phyloP scores from a whole-genome alignment of 2,329 filamentous ascomycete genomes.

The Exophiala sp. region DNA sequence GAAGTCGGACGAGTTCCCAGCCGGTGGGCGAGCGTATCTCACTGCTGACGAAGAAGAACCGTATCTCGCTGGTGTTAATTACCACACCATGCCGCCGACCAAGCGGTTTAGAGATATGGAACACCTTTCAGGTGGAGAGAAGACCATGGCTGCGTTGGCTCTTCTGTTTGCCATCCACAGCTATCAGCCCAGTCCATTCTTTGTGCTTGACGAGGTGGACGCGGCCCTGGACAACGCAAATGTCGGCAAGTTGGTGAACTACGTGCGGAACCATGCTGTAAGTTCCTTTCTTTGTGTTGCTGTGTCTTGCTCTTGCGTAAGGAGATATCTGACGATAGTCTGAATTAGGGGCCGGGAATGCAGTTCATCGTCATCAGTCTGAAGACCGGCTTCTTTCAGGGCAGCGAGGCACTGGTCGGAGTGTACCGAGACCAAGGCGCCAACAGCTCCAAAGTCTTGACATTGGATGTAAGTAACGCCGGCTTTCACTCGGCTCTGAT shows the following conservation, averaged over 20 bases:
- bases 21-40: conserved; percentile 85
- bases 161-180: conserved; percentile 94
- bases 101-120: conserved; percentile 99
- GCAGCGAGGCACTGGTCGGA: conserved; percentile 91
- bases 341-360: conserved; percentile 73
- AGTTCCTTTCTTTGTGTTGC: conserved; percentile 1
- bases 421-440: conserved; percentile 93
- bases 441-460: conserved; percentile 87
- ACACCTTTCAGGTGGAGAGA: conserved; percentile 92
- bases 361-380: conserved; percentile 98
- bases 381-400: conserved; percentile 93
- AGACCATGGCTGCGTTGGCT: conserved; percentile 97
- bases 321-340: background rate
- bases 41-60: conserved; percentile 96
- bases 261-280: conserved; percentile 81
- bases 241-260: conserved; percentile 92
- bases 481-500: background rate
- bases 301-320: background rate
- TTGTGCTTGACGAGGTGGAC: conserved; percentile 96
- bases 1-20: conserved; percentile 80
- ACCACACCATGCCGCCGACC: conserved; percentile 96
- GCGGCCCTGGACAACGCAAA: conserved; percentile 98
- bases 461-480: conserved; percentile 76
- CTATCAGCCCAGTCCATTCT: conserved; percentile 94
- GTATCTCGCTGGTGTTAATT: conserved; percentile 93